These are phyloP conservation scores for Dactylonectria macrodidyma DNA, from an alignment of 2,329 filamentous ascomycete genomes.

Conservation along the genomic window DNA sequence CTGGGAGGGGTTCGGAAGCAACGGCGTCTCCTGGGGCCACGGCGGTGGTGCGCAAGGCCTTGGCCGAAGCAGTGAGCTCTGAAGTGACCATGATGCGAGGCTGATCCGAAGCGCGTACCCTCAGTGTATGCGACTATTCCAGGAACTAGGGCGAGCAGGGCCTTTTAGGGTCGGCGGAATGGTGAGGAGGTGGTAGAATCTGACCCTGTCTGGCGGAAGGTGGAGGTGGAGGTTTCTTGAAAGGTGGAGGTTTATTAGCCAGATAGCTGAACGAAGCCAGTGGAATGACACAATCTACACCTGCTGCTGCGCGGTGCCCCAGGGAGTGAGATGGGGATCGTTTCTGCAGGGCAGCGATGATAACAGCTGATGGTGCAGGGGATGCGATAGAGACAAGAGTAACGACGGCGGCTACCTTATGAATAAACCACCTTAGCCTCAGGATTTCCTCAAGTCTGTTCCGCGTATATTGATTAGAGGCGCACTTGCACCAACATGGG, in stretches of 20 bases:
- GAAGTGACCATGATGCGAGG: conserved; percentile 54
- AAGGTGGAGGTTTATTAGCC: conserved; percentile 3
- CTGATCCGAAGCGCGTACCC: neutral
- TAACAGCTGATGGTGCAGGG: neutral
- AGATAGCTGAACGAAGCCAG: conserved; percentile 14
- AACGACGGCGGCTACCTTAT: neutral
- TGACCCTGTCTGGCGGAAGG: conserved; percentile 7
- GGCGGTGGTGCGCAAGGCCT: conserved; percentile 49
- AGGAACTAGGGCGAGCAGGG: neutral
- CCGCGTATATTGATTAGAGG: neutral
- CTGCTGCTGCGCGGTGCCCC: conserved; percentile 11
- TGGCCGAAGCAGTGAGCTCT: conserved; percentile 56
- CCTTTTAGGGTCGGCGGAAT: neutral
- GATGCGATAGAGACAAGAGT: neutral
- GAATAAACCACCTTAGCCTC: neutral
- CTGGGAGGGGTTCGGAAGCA: conserved; percentile 40
- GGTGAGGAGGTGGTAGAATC: conserved; percentile 13
- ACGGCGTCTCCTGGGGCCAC: conserved; percentile 39
- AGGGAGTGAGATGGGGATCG: neutral
- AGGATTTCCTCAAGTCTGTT: conserved; percentile 1
- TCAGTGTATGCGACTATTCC: neutral
- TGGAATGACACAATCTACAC: conserved; percentile 25
- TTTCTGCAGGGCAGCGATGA: neutral
- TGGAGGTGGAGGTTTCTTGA: conserved; percentile 13
- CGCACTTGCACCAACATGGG: neutral